phyloP scores from a whole-genome alignment of 176 grass and related monocot species.

The Cenchrus purpureus region DNA sequence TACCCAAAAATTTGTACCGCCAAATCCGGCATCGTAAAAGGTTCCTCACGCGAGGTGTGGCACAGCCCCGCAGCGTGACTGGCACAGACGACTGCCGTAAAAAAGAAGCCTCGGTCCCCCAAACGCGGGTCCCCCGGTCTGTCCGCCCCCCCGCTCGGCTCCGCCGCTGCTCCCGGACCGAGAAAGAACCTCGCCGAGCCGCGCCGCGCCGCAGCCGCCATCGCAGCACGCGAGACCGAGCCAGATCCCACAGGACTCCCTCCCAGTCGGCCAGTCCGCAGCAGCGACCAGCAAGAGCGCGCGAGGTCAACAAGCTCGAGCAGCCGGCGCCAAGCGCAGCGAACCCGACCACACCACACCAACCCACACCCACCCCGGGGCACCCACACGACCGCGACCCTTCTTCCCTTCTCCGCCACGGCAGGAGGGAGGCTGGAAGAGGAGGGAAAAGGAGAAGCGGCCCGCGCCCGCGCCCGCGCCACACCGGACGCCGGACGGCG shows the following conservation, averaged over 20 bases:
- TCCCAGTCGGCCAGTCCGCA: not conserved
- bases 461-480: not conserved
- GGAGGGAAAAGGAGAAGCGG: too few relatives aligned
- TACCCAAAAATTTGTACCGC: too few relatives aligned
- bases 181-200: not conserved
- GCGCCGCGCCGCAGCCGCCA: not conserved
- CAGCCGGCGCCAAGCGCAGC: too few relatives aligned
- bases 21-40: too few relatives aligned
- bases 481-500: conserved; percentile 10
- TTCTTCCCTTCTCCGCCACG: conserved; percentile 37
- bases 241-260: not conserved
- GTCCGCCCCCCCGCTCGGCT: not conserved
- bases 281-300: too few relatives aligned
- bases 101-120: conserved; percentile 15
- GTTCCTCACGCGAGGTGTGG: too few relatives aligned
- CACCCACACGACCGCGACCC: not conserved
- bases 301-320: not conserved
- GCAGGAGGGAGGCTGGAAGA: not conserved
- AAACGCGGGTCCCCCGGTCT: not conserved
- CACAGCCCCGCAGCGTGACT: not conserved
- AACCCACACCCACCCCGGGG: not conserved
- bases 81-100: not conserved
- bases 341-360: not conserved
- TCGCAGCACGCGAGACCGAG: not conserved
- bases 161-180: not conserved